phyloP scores from a whole-genome alignment of 345 rosid genomes.

The Turritis glabra region DNA sequence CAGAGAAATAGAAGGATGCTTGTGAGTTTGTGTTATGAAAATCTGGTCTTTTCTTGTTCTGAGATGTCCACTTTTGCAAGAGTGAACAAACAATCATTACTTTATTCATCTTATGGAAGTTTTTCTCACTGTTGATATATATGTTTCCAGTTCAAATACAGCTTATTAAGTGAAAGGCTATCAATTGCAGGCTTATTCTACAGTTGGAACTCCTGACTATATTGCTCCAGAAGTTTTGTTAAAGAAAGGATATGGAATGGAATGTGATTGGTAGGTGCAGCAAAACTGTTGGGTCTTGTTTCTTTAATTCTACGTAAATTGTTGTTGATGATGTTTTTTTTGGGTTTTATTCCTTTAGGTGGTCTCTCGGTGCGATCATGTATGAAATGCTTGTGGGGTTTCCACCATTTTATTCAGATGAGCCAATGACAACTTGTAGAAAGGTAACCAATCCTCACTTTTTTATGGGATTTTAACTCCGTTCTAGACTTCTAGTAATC shows the following conservation, averaged over 20 bases:
- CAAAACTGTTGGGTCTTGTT: slow-evolving; percentile 28
- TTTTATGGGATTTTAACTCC: neutral
- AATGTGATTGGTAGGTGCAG: slow-evolving; percentile 90
- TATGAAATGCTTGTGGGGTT: slow-evolving; percentile 99
- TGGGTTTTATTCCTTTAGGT: slow-evolving; percentile 52
- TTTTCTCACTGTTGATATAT: neutral
- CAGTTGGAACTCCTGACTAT: slow-evolving; percentile 98
- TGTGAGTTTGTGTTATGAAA: slow-evolving; percentile 48
- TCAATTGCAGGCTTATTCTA: slow-evolving; percentile 83
- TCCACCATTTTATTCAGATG: slow-evolving; percentile 99
- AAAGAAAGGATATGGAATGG: slow-evolving; percentile 98
- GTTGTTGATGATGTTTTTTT: slow-evolving; percentile 9
- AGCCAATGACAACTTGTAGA: slow-evolving; percentile 98
- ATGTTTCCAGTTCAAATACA: neutral
- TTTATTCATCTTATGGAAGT: neutral
- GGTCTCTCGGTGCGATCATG: slow-evolving; percentile 99
- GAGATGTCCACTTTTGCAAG: neutral
- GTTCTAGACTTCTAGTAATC: neutral
- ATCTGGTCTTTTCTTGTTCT: neutral
- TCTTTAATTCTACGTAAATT: neutral
- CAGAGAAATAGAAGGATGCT: slow-evolving; percentile 96
- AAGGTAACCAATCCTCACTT: slow-evolving; percentile 52
- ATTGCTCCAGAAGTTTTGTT: slow-evolving; percentile 95
- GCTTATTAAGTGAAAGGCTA: neutral
- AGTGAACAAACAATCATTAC: neutral